A percentile compares a stretch with the other conserved stretches of the same genome.
These are phyloP conservation scores for Pseudogymnoascus sp. DNA, from an alignment of 2,329 filamentous ascomycete genomes.

Conservation along the genomic window DNA sequence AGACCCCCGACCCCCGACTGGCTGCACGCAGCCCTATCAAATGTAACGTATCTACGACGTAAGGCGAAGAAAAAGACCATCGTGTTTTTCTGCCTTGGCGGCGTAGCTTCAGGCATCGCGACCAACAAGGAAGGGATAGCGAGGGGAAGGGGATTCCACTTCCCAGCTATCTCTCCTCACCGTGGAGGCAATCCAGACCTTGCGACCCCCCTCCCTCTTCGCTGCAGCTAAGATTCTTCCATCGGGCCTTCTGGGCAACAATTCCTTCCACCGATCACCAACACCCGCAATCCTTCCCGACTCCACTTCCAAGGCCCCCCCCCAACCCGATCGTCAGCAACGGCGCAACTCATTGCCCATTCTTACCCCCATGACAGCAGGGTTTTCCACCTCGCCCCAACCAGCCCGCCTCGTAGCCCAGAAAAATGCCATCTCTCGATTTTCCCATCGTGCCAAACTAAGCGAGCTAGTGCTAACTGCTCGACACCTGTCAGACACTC, in stretches of 20 bases:
- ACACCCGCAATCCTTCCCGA: not conserved
- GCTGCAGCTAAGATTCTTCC: not conserved
- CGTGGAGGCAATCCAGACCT: not conserved
- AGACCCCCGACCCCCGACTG: not conserved
- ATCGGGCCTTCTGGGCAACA: not conserved
- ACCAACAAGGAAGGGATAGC: not conserved
- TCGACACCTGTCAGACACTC: not conserved
- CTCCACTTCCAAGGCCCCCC: not conserved
- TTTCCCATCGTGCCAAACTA: not conserved
- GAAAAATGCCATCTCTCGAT: not conserved
- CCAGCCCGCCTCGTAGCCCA: not conserved
- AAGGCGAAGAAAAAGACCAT: not conserved
- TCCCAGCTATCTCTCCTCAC: not conserved
- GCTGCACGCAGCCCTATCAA: not conserved
- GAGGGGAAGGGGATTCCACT: not conserved
- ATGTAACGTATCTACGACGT: not conserved
- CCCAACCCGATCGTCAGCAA: not conserved
- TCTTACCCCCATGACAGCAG: not conserved
- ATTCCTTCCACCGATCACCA: not conserved
- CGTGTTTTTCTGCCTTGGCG: not conserved
- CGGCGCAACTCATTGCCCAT: not conserved
- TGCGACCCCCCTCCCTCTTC: not conserved
- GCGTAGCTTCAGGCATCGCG: not conserved
- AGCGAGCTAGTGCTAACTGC: not conserved
- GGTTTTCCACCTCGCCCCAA: not conserved